phyloP scores from a whole-genome alignment of 306 rosid species.

The Vicia villosa region DNA sequence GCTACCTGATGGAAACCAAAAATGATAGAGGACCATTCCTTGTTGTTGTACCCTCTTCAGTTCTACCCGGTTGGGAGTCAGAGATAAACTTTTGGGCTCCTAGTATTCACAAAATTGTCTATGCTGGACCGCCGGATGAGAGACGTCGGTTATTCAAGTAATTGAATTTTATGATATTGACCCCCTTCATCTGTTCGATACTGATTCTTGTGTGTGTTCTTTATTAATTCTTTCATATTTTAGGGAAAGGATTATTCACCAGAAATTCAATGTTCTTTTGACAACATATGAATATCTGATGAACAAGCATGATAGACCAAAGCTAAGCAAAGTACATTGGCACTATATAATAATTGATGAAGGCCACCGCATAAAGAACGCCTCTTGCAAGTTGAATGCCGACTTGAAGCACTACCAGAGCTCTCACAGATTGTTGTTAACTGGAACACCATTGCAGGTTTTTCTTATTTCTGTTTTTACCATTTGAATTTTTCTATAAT shows the following conservation, averaged over 20 bases:
- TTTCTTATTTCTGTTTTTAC: slow-evolving; percentile 26
- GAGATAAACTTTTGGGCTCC: slow-evolving; percentile 99
- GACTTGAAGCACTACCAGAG: slow-evolving; percentile 94
- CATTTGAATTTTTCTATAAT: slow-evolving; percentile 8
- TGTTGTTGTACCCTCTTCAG: slow-evolving; percentile 98
- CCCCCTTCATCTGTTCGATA: slow-evolving; percentile 20
- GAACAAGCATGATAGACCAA: slow-evolving; percentile 99
- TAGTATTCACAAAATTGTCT: slow-evolving; percentile 68
- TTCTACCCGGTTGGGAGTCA: slow-evolving; percentile 97
- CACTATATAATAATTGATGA: slow-evolving; percentile 96
- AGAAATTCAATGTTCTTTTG: slow-evolving; percentile 92
- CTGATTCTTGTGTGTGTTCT: slow-evolving; percentile 33
- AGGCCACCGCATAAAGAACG: slow-evolving; percentile 99
- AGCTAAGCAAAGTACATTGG: slow-evolving; percentile 94
- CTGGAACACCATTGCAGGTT: slow-evolving; percentile 99
- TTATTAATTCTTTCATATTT: slow-evolving; percentile 43
- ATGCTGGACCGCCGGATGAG: slow-evolving; percentile 96
- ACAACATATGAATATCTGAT: slow-evolving; percentile 97
- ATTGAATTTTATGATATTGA: slow-evolving; percentile 30
- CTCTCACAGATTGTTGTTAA: slow-evolving; percentile 93
- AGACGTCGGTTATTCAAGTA: slow-evolving; percentile 94
- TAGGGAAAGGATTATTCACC: slow-evolving; percentile 95
- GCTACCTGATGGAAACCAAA: slow-evolving; percentile 97
- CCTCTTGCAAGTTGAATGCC: slow-evolving; percentile 98
- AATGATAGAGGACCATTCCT: slow-evolving; percentile 98